phyloP scores from a whole-genome alignment of 192 early-diverging fungal genomes.

The Mortierella antarctica region DNA sequence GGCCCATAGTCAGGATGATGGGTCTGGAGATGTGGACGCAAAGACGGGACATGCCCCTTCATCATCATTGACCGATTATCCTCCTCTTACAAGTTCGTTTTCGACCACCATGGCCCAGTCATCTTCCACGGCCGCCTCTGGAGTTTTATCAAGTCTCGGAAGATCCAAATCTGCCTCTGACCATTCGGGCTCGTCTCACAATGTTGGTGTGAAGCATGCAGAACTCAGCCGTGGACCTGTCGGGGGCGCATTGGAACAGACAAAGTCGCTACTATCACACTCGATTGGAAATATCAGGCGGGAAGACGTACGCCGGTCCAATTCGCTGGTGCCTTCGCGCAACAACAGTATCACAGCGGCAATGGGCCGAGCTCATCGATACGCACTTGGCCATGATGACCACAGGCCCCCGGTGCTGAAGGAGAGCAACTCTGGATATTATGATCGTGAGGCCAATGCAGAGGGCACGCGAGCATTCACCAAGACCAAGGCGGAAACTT shows the following conservation, averaged over 20 bases:
- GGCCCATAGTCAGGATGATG: conserved; percentile 32
- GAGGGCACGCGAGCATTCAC: conserved; percentile 20
- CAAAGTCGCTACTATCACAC: conserved; percentile 46
- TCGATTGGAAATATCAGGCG: conserved; percentile 27
- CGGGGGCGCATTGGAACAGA: conserved; percentile 45
- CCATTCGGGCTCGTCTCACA: conserved; percentile 14
- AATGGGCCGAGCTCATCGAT: conserved; percentile 27
- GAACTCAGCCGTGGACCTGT: conserved; percentile 39
- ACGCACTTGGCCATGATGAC: conserved; percentile 36
- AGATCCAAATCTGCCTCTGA: conserved; percentile 49
- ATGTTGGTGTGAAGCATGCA: conserved; percentile 34
- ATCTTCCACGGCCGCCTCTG: conserved; percentile 19
- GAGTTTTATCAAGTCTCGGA: neutral
- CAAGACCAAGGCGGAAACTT: conserved; percentile 48
- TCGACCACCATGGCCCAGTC: neutral
- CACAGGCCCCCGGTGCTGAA: conserved; percentile 19
- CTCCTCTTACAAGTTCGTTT: neutral
- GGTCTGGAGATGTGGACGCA: conserved; percentile 25
- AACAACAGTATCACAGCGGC: conserved; percentile 42
- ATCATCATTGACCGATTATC: neutral
- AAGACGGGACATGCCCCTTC: neutral
- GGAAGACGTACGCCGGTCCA: conserved; percentile 44
- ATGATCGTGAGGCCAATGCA: conserved; percentile 23
- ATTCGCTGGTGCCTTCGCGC: conserved; percentile 28
- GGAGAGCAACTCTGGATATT: conserved; percentile 23